Percentiles rank a stretch among this genome's conserved stretches.
Conservation (phyloP, 306 rosid genomes). For the Calophaca sinica region DNA sequence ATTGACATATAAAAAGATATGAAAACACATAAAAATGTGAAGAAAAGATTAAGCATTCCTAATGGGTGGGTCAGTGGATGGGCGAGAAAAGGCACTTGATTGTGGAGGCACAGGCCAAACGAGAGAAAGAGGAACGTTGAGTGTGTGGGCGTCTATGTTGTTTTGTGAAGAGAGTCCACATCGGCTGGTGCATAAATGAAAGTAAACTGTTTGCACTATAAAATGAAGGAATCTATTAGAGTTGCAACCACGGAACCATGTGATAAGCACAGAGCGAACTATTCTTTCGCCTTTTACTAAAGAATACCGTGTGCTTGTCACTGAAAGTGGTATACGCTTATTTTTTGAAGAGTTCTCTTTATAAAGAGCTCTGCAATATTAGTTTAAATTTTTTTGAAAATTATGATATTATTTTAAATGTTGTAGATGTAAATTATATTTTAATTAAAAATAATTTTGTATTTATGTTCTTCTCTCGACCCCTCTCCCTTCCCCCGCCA, state of each 20-base stretch:
- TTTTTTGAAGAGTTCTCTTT: not conserved
- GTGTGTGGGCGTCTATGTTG: not conserved
- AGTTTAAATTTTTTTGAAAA: not conserved
- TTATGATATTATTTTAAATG: too few relatives aligned
- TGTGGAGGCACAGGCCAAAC: not conserved
- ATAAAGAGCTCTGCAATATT: not conserved
- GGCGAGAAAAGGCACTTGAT: not conserved
- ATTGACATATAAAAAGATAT: not conserved
- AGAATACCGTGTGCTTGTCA: conserved; percentile 50
- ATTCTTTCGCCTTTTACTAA: conserved; percentile 61
- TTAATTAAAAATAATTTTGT: too few relatives aligned
- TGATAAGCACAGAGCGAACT: conserved; percentile 50
- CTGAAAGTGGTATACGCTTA: not conserved
- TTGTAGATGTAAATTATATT: too few relatives aligned
- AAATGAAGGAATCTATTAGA: too few relatives aligned
- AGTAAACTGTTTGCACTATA: not conserved
- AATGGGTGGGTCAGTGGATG: too few relatives aligned
- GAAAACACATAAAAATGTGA: too few relatives aligned
- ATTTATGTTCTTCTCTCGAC: too few relatives aligned
- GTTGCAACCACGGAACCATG: conserved; percentile 40
- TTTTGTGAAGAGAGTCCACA: not conserved
- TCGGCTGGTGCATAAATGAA: not conserved
- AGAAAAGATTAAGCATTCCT: not conserved
- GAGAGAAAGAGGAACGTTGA: not conserved
- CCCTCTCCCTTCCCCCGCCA: too few relatives aligned